Base-by-base conservation (phyloP, 2,329 filamentous ascomycete genomes). In the Xylariaceae sp. region DNA sequence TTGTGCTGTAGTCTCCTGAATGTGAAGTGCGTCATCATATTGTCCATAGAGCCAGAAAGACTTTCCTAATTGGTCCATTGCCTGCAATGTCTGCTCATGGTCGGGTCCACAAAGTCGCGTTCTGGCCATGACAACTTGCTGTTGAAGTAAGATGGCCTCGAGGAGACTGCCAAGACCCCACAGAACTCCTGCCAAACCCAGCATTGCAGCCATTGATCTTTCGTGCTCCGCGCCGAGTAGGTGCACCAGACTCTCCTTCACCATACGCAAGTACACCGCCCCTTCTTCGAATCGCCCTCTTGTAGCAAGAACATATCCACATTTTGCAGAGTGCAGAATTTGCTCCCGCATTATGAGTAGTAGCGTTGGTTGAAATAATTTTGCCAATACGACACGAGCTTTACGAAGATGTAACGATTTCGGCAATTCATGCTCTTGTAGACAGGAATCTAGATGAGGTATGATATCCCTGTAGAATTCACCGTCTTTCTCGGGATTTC, bases 1-100 rank as follows among this genome's bases (percentile, higher is more conserved):
- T 15, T 44, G 22, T 11, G 36, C 42, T 10, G 47, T 41, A 17
- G 9, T 10, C 30, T 49, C 47, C 22, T 49, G 47, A 4, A 45
- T 44, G 2, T 49, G 41, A 11, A 49, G 47, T 17, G 47, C 47
- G 31, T 50, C 43, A 31, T 41, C n/a, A 15, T 41, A 45, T 30
- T 45, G 43, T 14, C 48, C 48, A 22, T 50, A 35, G 19, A 51
- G 47, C 47, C 47, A 49, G 36, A 45, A 32, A 12, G 47, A 49
- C 30, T 42, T 44, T 9, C 48, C 48, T 14, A 45, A 12, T 39
- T 50, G 42, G n/a, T 50, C 42, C 43, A 50, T 50, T 10, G 42
- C 48, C 36, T 41, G 39, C 17, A 50, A 19, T 5, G 43, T 50
- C 12, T 45, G 38, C 30, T 45, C 43, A 17, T 50, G 42, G n/a